phyloP scores from a whole-genome alignment of 352 stramenopile genomes.

The Thalassiosira mediterranea region DNA sequence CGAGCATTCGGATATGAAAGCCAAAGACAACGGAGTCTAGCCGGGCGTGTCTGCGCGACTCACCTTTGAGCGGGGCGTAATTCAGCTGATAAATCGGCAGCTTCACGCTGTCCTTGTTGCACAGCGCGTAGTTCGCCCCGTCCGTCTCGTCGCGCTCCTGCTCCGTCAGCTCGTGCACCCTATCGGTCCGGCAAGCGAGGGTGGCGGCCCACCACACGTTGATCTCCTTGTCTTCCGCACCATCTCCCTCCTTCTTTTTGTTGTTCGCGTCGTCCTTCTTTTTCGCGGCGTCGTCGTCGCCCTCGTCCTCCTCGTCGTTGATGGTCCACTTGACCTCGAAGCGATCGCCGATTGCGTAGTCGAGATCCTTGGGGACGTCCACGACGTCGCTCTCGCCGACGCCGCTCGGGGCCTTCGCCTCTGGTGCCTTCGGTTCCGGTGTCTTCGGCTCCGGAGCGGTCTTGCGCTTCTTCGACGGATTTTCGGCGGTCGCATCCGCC shows the following conservation, averaged over 20 bases:
- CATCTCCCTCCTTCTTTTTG: not conserved
- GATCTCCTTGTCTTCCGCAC: not conserved
- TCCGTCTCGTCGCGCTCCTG: not conserved
- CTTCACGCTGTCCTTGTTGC: not conserved
- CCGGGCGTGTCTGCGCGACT: no score
- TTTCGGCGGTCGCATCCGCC: no score
- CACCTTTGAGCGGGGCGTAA: slow-evolving; percentile 8
- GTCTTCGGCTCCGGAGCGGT: no score
- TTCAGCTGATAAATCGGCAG: slow-evolving; percentile 9
- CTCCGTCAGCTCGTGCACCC: not conserved
- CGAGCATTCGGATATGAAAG: no score
- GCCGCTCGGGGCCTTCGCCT: no score
- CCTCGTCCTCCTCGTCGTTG: slow-evolving; percentile 7
- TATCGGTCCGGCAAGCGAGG: not conserved
- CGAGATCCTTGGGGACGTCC: slow-evolving; percentile 1
- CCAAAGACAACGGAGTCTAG: no score
- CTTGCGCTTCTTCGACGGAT: no score
- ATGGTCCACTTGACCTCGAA: slow-evolving; percentile 56
- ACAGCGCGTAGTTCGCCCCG: not conserved
- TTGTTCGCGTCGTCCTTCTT: not conserved
- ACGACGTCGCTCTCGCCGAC: not conserved
- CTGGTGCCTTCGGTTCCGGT: no score
- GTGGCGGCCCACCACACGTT: not conserved
- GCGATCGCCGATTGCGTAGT: slow-evolving; percentile 13
- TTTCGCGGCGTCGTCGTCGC: not conserved